Base-by-base conservation (phyloP, 106 monocot species). In the Acanthochlamys bracteata region DNA sequence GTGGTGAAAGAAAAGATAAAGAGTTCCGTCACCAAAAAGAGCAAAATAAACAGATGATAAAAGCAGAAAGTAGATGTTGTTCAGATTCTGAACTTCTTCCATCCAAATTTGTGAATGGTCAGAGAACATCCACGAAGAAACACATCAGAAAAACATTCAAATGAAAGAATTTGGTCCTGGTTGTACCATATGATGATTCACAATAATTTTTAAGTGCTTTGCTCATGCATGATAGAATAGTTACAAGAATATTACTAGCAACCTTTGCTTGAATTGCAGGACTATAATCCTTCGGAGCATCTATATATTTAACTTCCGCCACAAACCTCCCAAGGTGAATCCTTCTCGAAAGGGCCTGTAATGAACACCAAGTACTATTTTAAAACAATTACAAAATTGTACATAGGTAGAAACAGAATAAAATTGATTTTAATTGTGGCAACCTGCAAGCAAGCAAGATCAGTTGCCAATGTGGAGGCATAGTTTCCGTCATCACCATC, bases 401-500 rank as follows among this genome's bases (percentile, higher is more conserved):
- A 62, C 13, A 26, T 15, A n/a, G 11, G 20, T n/a, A n/a, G n/a
- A n/a, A n/a, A n/a, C n/a, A n/a, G 10, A 42, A n/a, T 13, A 63
- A 46, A 22, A 21, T n/a, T 17, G 43, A 10, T 63, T 21, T 21
- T 4, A 22, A 17, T 39, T 68, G 8, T 26, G 22, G 61, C 55
- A 74, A 96, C 95, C 84, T 96, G 90, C 70, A 96, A 67, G 72
- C 88, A 88, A 15, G 53, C 80, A 61, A 91, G 72, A 79, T 96
- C 96, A 19, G 67, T 60, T 25, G 87, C 88, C 15, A 73, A 69
- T n/a, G 91, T 79, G 3, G 72, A 52, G 11, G 78, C 90, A 67
- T 96, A 91, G 68, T 91, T 85, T 45, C 88, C 96, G 73, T 96
- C 96, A 81, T 96, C 91, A 42, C 96, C 88, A 61, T 85, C 64